phyloP scores from a whole-genome alignment of 192 early-diverging fungal species.

The Backusella parvicylindrica region DNA sequence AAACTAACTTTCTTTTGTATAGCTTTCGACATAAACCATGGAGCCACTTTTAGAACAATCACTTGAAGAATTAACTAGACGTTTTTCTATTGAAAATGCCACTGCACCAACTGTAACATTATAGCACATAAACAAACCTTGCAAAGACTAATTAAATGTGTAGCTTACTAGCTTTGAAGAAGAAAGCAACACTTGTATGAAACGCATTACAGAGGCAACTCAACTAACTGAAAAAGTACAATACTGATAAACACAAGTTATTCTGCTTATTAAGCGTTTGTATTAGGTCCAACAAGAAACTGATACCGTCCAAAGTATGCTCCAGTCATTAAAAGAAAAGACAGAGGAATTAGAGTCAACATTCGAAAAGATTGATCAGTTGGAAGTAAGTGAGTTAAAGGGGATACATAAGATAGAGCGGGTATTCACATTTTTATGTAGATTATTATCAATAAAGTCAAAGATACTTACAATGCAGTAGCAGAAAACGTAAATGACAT shows the following conservation, averaged over 20 bases:
- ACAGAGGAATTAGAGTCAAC: neutral
- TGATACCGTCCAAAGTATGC: neutral
- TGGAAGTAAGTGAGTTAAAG: constrained; percentile 6
- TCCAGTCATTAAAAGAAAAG: neutral
- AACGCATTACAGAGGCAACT: neutral
- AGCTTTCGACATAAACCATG: neutral
- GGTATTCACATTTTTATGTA: neutral
- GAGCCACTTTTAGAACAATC: neutral
- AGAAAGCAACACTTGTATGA: neutral
- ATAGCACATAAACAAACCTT: neutral
- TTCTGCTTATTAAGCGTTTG: neutral
- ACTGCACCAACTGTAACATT: neutral
- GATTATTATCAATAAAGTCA: constrained; percentile 8
- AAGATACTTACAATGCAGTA: constrained; percentile 18
- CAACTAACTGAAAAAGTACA: constrained; percentile 1
- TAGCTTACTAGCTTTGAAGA: neutral
- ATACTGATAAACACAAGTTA: no score
- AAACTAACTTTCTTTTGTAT: neutral
- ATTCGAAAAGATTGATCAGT: constrained; percentile 14
- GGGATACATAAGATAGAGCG: no score
- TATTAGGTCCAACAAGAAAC: constrained; percentile 2
- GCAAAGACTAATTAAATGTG: neutral
- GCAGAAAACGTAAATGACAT: constrained; percentile 14
- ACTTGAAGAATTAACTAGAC: neutral
- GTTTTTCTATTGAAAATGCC: neutral